A percentile compares a stretch with the other conserved stretches of the same genome.
phyloP scores from a whole-genome alignment of 202 grass and related monocot genomes.

The Carex arenaria region DNA sequence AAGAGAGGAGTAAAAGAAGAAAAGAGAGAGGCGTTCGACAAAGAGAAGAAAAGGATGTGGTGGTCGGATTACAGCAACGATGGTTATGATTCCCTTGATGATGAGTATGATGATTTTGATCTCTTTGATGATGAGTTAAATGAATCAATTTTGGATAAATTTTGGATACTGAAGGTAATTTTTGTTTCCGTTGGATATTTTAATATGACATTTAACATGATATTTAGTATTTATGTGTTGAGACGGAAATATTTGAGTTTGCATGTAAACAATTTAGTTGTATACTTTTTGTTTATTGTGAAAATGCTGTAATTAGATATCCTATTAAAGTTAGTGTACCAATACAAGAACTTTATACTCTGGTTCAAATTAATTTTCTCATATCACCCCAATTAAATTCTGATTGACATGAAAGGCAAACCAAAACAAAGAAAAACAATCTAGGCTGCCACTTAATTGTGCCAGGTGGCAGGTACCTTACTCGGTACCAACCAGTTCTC shows the following conservation, averaged over 20 bases:
- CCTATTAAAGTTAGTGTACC: not conserved
- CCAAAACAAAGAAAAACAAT: not conserved
- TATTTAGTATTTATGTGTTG: not conserved
- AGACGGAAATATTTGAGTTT: not conserved
- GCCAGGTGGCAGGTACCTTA: not conserved
- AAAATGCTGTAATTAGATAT: not conserved
- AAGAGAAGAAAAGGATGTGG: slow-evolving; percentile 20
- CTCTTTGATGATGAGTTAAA: not conserved
- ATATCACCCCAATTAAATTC: not conserved
- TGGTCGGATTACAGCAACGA: slow-evolving; percentile 15
- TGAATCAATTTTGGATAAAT: slow-evolving; percentile 20
- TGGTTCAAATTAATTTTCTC: not conserved
- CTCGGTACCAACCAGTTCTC: not conserved
- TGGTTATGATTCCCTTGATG: slow-evolving; percentile 20
- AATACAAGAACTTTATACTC: not conserved
- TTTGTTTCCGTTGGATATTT: not conserved
- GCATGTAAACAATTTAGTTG: not conserved
- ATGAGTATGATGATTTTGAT: slow-evolving; percentile 22
- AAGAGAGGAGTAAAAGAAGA: not conserved
- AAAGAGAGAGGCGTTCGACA: slow-evolving; percentile 7
- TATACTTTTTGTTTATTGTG: not conserved
- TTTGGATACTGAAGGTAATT: slow-evolving; percentile 29
- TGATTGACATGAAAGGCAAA: not conserved
- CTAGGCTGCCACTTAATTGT: not conserved
- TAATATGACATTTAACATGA: not conserved